Evolutionary conservation across 2,329 filamentous ascomycete species (phyloP).

Genomic region (Ceratocystis variospora): DNA sequence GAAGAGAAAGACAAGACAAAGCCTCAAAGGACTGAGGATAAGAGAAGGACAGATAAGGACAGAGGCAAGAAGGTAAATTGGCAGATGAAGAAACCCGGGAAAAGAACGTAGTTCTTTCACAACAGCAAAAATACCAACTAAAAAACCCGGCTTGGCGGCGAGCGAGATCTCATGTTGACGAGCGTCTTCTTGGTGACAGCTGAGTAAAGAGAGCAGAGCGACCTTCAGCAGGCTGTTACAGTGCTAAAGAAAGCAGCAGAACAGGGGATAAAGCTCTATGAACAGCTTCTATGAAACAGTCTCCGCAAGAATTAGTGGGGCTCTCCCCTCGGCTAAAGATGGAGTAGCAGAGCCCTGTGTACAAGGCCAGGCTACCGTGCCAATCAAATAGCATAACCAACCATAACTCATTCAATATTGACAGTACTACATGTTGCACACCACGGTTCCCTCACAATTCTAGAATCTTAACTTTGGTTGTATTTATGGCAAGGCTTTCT

Average conservation of each 20-base stretch:
- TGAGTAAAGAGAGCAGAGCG: neutral
- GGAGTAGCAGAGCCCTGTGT: no score
- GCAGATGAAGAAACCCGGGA: neutral
- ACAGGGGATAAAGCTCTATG: neutral
- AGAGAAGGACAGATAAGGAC: neutral
- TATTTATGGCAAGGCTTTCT: constrained; percentile 2
- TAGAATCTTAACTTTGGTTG: neutral
- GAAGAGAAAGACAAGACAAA: neutral
- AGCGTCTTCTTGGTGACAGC: neutral
- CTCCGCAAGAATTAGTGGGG: neutral
- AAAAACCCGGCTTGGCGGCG: neutral
- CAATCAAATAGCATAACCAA: neutral
- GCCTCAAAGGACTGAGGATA: neutral
- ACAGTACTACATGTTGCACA: neutral
- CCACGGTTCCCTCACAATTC: neutral
- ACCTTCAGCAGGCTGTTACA: neutral
- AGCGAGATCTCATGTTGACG: neutral
- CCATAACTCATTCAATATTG: neutral
- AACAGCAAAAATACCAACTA: no score
- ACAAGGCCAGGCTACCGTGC: neutral
- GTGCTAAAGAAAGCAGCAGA: neutral
- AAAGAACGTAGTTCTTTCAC: neutral
- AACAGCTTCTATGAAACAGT: no score
- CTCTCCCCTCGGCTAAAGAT: no score
- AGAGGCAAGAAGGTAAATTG: neutral